Conservation (phyloP, 768 basidiomycete species). For the Boletus rubescentipes region DNA sequence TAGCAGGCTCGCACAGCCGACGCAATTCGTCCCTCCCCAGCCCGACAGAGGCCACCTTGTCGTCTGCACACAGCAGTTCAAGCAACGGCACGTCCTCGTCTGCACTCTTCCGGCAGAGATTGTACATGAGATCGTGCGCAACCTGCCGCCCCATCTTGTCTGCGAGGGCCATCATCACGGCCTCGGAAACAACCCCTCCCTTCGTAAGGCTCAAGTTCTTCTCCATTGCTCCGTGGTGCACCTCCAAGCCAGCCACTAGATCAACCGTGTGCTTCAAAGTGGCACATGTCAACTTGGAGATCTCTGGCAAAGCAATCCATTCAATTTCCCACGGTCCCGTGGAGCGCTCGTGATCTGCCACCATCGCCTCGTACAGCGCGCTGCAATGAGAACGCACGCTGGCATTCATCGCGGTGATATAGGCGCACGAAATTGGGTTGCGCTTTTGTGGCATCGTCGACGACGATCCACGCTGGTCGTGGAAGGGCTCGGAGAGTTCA, state of each 20-base stretch:
- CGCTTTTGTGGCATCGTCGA: constrained; percentile 53
- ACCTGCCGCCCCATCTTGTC: constrained; percentile 43
- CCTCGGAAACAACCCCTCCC: constrained; percentile 44
- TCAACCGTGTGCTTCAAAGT: constrained; percentile 37
- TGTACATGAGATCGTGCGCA: constrained; percentile 46
- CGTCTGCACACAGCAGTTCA: constrained; percentile 33
- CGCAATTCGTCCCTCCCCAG: constrained; percentile 29
- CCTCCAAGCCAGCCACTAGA: constrained; percentile 40
- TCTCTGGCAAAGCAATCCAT: constrained; percentile 48
- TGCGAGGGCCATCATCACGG: constrained; percentile 49
- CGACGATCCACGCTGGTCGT: constrained; percentile 44
- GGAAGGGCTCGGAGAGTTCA: constrained; percentile 45
- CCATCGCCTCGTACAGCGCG: constrained; percentile 46
- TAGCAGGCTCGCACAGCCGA: constrained; percentile 37
- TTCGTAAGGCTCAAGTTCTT: constrained; percentile 40
- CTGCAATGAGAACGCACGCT: constrained; percentile 41
- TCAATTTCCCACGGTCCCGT: constrained; percentile 54
- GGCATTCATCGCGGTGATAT: constrained; percentile 44
- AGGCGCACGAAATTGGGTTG: constrained; percentile 46
- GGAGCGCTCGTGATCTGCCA: constrained; percentile 48
- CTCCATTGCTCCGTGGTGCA: constrained; percentile 40
- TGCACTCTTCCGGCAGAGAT: constrained; percentile 35
- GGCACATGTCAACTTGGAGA: constrained; percentile 42
- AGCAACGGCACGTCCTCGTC: constrained; percentile 31
- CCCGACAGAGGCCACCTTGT: constrained; percentile 24